Percentiles rank a stretch among this genome's conserved stretches.
These are phyloP conservation scores for Teunomyces aglyptinius DNA, from an alignment of 805 yeast species.

Conservation along the genomic window DNA sequence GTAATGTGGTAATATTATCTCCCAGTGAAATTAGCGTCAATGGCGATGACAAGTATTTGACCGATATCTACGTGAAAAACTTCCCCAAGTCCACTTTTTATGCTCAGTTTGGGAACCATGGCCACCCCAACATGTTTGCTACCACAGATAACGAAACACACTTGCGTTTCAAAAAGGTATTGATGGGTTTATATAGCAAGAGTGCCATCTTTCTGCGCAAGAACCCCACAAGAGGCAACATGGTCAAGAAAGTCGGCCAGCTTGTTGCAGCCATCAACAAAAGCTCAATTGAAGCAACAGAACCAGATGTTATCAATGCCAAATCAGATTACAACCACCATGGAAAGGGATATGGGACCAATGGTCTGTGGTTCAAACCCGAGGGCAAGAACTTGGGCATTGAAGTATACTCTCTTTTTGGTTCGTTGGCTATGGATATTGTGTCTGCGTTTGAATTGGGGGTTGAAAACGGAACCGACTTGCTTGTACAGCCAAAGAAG, in stretches of 20 bases:
- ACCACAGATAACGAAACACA: slow-evolving; percentile 50
- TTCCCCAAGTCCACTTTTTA: slow-evolving; percentile 59
- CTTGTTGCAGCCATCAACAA: slow-evolving; percentile 25
- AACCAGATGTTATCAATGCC: slow-evolving; percentile 36
- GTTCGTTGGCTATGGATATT: slow-evolving; percentile 70
- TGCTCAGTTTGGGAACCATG: slow-evolving; percentile 57
- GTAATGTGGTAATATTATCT: slow-evolving; percentile 59
- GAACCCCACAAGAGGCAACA: slow-evolving; percentile 24
- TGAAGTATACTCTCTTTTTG: slow-evolving; percentile 63
- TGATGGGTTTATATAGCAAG: slow-evolving; percentile 34
- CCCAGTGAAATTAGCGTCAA: slow-evolving; percentile 63
- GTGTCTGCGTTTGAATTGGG: slow-evolving; percentile 64
- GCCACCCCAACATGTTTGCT: slow-evolving; percentile 59
- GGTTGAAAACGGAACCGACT: slow-evolving; percentile 40
- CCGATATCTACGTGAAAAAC: slow-evolving; percentile 56
- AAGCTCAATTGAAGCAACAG: slow-evolving; percentile 28
- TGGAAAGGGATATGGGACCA: slow-evolving; percentile 31
- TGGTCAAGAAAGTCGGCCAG: slow-evolving; percentile 26
- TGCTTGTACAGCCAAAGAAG: slow-evolving; percentile 39
- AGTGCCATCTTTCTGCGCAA: slow-evolving; percentile 30
- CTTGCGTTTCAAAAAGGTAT: slow-evolving; percentile 31
- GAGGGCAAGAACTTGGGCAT: slow-evolving; percentile 34
- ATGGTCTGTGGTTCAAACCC: slow-evolving; percentile 31
- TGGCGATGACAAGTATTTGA: slow-evolving; percentile 47
- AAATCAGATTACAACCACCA: slow-evolving; percentile 28